phyloP scores from a whole-genome alignment of 495 filamentous ascomycete species.

The Rhypophila decipiens region DNA sequence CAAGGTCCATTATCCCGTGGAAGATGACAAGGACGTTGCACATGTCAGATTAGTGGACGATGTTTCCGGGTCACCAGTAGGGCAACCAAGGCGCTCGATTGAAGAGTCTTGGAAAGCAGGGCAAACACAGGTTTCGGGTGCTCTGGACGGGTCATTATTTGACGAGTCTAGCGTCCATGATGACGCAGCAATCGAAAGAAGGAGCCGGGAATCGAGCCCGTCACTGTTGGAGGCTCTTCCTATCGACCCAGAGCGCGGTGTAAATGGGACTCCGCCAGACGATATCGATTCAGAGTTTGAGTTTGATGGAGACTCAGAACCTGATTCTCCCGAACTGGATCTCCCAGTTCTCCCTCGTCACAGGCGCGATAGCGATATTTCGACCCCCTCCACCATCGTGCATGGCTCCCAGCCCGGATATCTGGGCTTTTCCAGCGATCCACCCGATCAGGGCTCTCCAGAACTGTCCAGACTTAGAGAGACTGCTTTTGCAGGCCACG shows the following conservation, averaged over 20 bases:
- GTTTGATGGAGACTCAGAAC: slow-evolving; percentile 12
- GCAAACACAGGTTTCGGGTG: no score
- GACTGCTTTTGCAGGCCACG: slow-evolving; percentile 23
- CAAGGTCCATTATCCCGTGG: no score
- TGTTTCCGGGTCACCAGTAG: no score
- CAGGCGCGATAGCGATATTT: slow-evolving; percentile 29
- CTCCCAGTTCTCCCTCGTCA: slow-evolving; percentile 12
- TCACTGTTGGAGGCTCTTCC: no score
- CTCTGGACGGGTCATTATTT: no score
- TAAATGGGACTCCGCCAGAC: not conserved
- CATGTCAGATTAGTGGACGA: no score
- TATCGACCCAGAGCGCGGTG: not conserved
- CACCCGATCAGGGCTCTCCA: slow-evolving; percentile 21
- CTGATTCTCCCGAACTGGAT: slow-evolving; percentile 12
- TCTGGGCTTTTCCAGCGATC: slow-evolving; percentile 25
- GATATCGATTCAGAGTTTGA: slow-evolving; percentile 11
- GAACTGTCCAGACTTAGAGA: slow-evolving; percentile 29
- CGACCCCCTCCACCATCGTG: slow-evolving; percentile 34
- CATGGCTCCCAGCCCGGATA: slow-evolving; percentile 23
- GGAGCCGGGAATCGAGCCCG: no score
- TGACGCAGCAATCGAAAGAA: no score
- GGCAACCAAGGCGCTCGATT: no score
- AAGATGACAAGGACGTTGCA: no score
- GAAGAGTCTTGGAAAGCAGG: no score
- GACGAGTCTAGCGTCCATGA: no score